Evolutionary conservation across 2,329 filamentous ascomycete genomes (phyloP), one percentile per base, ranked within the genome.

Genomic region (Penicillium sp.): DNA sequence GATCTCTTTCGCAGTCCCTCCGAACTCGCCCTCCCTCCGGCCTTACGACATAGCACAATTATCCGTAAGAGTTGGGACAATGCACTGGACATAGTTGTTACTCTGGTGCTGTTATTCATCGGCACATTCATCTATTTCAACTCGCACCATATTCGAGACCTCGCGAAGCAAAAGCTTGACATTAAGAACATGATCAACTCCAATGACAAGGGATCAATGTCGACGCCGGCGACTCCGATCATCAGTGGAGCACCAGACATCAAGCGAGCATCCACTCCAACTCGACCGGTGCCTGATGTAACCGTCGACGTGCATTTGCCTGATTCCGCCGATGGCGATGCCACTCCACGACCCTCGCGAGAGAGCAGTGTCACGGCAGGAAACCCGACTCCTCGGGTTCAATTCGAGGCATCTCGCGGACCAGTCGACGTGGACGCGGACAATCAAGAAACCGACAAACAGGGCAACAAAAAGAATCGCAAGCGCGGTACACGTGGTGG

Each of bases 401-500:
- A 70, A 48, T 75, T 75, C 23, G 72, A 74, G 43, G 65, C 67
- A 3, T 66, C 65, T 1, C 63, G 62, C 20, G 68, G 59, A 3
- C 20, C 20, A 23, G 20, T 23, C 6, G 68, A 71, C 7, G 65
- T 67, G 33, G 52, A 59, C 23, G 74, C n/a, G 1, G 47, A 44
- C 20, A 35, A 60, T 27, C 50, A 57, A 13, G 75, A 74, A 25
- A 47, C 57, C 12, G 74, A 73, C 35, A 75, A 73, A 51, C 84
- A 83, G 8, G 12, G 15, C 61, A 85, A 86, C 67, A 86, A 82
- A 64, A 88, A 86, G 65, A 78, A 81, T 0, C 84, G 87, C 47
- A 42, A 49, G 39, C 78, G 87, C 47, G 87, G 87, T 3, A 78
- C 81, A n/a, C 80, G 87, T 42, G 87, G 86, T 20, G 87, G 87